A percentile compares a stretch with the other conserved stretches of the same genome.
Evolutionary conservation across 495 filamentous ascomycete species (phyloP).

Genomic region (Talaromyces stipitatus): DNA sequence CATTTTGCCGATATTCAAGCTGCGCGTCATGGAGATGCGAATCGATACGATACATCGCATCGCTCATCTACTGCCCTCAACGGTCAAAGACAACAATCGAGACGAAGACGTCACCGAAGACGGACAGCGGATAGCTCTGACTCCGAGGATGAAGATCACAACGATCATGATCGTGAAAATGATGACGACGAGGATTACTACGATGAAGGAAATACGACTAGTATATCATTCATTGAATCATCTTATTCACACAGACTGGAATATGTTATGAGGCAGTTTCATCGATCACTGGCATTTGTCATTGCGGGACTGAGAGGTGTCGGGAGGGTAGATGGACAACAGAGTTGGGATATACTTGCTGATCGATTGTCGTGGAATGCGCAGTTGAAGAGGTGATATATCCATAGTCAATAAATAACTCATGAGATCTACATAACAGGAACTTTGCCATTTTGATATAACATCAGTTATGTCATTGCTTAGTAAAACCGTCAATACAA

Average conservation of each 20-base stretch:
- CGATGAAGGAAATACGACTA: constrained; percentile 19
- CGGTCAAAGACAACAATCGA: not conserved
- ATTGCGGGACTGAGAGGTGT: constrained; percentile 37
- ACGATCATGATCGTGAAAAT: constrained; percentile 16
- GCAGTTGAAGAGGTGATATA: not conserved
- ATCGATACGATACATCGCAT: constrained; percentile 12
- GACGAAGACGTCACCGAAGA: constrained; percentile 11
- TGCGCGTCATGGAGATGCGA: constrained; percentile 14
- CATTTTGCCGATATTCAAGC: constrained; percentile 41
- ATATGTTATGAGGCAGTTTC: constrained; percentile 33
- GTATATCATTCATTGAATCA: constrained; percentile 17
- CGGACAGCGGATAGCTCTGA: not conserved
- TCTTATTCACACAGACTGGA: constrained; percentile 21
- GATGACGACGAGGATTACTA: constrained; percentile 11
- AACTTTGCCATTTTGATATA: not conserved
- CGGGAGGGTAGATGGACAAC: constrained; percentile 37
- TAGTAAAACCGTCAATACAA: not conserved
- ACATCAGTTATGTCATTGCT: not conserved
- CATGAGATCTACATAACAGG: not conserved
- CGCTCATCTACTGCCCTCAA: not conserved
- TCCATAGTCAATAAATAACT: not conserved
- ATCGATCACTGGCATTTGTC: constrained; percentile 33
- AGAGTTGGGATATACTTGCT: constrained; percentile 45
- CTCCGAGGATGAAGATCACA: constrained; percentile 10
- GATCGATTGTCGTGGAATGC: constrained; percentile 32